Evolutionary conservation across 2,329 filamentous ascomycete genomes (phyloP), one percentile per base, ranked within the genome.

Genomic region (Graphium sp.): DNA sequence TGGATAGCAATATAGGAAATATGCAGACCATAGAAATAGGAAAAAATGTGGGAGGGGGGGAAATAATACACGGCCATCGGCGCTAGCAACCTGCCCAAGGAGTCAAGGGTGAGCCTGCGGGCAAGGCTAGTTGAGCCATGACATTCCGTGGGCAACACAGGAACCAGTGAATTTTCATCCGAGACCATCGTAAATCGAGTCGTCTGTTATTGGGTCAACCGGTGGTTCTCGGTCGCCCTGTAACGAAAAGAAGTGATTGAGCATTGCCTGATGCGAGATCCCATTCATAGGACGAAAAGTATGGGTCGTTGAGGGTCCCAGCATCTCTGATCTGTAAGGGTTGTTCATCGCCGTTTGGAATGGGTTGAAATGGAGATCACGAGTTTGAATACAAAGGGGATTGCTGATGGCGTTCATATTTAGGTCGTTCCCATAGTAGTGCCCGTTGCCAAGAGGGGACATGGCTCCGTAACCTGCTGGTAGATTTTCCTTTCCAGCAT

Each of bases 331-430:
- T 10, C 28, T 28, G 28, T 30, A 33, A 8, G 18, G 12, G 18
- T 14, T 23, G 4, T 18, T 5, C 11, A 42, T 35, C 9, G 39
- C 39, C 32, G 45, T 46, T 19, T 36, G 34, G 9, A 44, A 33
- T 5, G 28, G 35, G 18, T 37, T 43, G 24, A 28, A 18, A 24
- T 32, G 15, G 9, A 28, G 7, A 13, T 50, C 44, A 30, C 37
- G 39, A 24, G 41, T 35, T 32, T 46, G 48, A 16, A 43, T 38
- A 28, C 39, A 50, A 11, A 52, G 48, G 6, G 49, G 49, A 25
- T 32, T 32, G 25, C 12, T 32, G 25, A n/a, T n/a, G n/a, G n/a
- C n/a, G n/a, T n/a, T n/a, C n/a, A n/a, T n/a, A n/a, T 52, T 51
- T 27, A 44, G 46, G 15, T 37, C 39, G 25, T 36, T 28, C 7